These are phyloP conservation scores for Houttuynia cordata DNA, from an alignment of 164 flowering plant species.

Conservation along the genomic window DNA sequence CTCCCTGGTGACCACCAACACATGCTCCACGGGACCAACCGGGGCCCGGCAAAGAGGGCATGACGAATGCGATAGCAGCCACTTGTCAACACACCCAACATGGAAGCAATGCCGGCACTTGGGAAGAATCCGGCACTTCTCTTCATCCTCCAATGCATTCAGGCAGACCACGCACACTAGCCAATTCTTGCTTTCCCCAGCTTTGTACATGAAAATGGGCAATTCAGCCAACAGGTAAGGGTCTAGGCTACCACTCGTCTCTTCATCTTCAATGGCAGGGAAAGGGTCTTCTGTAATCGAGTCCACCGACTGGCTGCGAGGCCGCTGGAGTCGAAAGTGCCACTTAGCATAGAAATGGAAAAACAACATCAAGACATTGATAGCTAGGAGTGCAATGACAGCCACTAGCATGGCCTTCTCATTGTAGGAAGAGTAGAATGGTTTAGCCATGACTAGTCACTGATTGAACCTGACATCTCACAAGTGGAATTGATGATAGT, in stretches of 20 bases:
- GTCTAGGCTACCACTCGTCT: neutral
- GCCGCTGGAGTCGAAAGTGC: neutral
- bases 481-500: neutral
- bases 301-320: neutral
- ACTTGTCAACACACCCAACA: slow-evolving; percentile 36
- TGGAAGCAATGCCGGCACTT: slow-evolving; percentile 50
- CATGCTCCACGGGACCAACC: no score
- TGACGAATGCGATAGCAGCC: slow-evolving; percentile 36
- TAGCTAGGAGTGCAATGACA: neutral
- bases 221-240: neutral
- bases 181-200: neutral
- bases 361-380: neutral
- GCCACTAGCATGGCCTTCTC: slow-evolving; percentile 2
- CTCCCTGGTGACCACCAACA: no score
- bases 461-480: neutral
- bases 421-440: slow-evolving; percentile 2
- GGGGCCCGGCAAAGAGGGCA: slow-evolving; percentile 45
- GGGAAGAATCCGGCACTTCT: slow-evolving; percentile 31
- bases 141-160: slow-evolving; percentile 30
- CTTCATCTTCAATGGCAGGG: neutral
- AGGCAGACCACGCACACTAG: slow-evolving; percentile 41
- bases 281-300: neutral
- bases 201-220: neutral
- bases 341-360: slow-evolving; percentile 1
- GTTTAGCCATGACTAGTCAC: neutral